Evolutionary conservation across 371 early-diverging fungal species (phyloP).

Genomic region (Nematocida parisii): DNA sequence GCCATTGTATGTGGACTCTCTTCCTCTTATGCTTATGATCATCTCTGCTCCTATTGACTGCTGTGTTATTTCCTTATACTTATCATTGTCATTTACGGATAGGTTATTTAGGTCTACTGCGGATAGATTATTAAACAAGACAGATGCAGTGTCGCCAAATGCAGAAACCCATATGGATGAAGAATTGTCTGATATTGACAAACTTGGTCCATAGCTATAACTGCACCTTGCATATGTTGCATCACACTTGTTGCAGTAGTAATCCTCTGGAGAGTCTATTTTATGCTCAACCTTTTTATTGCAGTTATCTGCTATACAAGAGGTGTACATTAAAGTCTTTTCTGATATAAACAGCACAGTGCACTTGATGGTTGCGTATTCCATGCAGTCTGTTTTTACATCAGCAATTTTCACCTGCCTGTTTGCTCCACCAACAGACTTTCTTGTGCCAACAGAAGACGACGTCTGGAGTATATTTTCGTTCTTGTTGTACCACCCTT

Average conservation of each 20-base stretch:
- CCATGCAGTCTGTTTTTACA: conserved; percentile 55
- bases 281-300: conserved; percentile 79
- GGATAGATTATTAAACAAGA: conserved; percentile 75
- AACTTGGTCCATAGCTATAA: conserved; percentile 72
- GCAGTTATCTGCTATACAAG: conserved; percentile 76
- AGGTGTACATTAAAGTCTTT: conserved; percentile 74
- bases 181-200: conserved; percentile 76
- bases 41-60: neutral
- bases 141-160: conserved; percentile 78
- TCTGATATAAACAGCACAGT: conserved; percentile 73
- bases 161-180: conserved; percentile 77
- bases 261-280: conserved; percentile 46
- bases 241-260: conserved; percentile 86
- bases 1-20: conserved; percentile 11
- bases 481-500: conserved; percentile 77
- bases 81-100: neutral
- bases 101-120: conserved; percentile 66
- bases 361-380: conserved; percentile 71
- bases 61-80: neutral
- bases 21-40: conserved; percentile 13
- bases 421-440: conserved; percentile 72
- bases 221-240: conserved; percentile 73
- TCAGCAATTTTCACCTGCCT: conserved; percentile 73
- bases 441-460: neutral
- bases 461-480: conserved; percentile 43